Conservation (phyloP, 2,329 filamentous ascomycete genomes). For the Alternaria gaisen region DNA sequence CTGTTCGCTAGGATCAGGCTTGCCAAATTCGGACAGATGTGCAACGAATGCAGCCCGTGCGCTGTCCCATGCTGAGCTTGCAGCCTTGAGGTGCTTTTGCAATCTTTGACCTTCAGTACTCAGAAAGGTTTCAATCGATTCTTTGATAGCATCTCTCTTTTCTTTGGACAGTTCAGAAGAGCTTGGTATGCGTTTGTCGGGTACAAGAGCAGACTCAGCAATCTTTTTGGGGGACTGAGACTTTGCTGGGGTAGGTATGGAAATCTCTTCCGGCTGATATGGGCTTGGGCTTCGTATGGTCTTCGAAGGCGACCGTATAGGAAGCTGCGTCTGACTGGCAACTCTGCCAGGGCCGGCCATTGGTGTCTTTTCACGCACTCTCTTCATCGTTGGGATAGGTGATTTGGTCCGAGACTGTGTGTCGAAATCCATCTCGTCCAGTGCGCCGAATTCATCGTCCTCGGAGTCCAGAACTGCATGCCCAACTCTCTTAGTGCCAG, state of each 20-base stretch:
- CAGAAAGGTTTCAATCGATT: slow-evolving; percentile 37
- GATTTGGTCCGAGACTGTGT: slow-evolving; percentile 20
- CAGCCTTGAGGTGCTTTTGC: slow-evolving; percentile 35
- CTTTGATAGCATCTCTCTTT: slow-evolving; percentile 28
- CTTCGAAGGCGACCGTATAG: slow-evolving; percentile 41
- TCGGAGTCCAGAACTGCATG: slow-evolving; percentile 44
- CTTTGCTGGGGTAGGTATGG: slow-evolving; percentile 30
- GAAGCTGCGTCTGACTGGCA: slow-evolving; percentile 24
- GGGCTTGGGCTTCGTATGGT: slow-evolving; percentile 24
- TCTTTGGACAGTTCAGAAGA: slow-evolving; percentile 43
- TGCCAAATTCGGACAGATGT: slow-evolving; percentile 37
- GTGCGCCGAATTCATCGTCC: slow-evolving; percentile 41
- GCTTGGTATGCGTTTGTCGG: slow-evolving; percentile 14
- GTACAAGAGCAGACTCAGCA: slow-evolving; percentile 6
- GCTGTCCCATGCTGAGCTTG: slow-evolving; percentile 37
- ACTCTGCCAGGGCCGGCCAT: slow-evolving; percentile 19
- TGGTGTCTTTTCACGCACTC: slow-evolving; percentile 22
- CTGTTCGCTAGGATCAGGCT: slow-evolving; percentile 29
- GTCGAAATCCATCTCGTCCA: slow-evolving; percentile 41
- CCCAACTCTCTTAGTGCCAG: slow-evolving; percentile 26
- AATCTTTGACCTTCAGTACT: slow-evolving; percentile 34
- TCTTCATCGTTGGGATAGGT: slow-evolving; percentile 16
- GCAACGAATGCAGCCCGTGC: slow-evolving; percentile 36
- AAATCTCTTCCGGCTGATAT: slow-evolving; percentile 23
- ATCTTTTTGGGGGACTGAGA: slow-evolving; percentile 33